Percentiles rank a stretch among this genome's conserved stretches.
Conservation (phyloP, 2,329 filamentous ascomycete genomes). For the Aphanocladium album region DNA sequence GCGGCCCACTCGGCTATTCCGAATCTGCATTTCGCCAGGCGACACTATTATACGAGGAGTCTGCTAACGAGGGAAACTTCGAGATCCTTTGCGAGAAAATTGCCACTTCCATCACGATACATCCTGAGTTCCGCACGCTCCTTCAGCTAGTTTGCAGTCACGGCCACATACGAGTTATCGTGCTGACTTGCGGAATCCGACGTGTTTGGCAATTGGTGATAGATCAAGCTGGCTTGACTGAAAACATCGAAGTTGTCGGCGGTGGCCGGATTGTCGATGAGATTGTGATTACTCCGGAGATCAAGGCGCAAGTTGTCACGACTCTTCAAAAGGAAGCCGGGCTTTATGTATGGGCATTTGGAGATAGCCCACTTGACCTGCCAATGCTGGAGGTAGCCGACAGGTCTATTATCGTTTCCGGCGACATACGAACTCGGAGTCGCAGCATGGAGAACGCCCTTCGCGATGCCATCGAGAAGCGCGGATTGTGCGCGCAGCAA, state of each 20-base stretch:
- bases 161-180: constrained; percentile 37
- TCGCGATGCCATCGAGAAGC: constrained; percentile 33
- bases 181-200: constrained; percentile 52
- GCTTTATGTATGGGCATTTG: constrained; percentile 52
- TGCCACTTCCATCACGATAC: constrained; percentile 35
- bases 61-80: constrained; percentile 31
- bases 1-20: constrained; percentile 41
- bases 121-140: constrained; percentile 43
- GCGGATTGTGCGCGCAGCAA: constrained; percentile 40
- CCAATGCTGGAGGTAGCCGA: constrained; percentile 51
- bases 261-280: constrained; percentile 42
- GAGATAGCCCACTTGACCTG: constrained; percentile 56
- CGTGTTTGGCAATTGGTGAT: constrained; percentile 53
- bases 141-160: constrained; percentile 28
- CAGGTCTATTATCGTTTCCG: constrained; percentile 51
- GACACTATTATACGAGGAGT: constrained; percentile 47
- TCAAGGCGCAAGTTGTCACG: constrained; percentile 46
- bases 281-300: constrained; percentile 43
- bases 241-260: constrained; percentile 46
- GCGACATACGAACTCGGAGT: constrained; percentile 41
- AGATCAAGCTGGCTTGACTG: constrained; percentile 33
- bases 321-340: constrained; percentile 30
- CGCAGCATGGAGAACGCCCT: constrained; percentile 47
- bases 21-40: constrained; percentile 52
- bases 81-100: constrained; percentile 40